A percentile compares a stretch with the other conserved stretches of the same genome.
These are phyloP conservation scores for Alternaria conjuncta DNA, from an alignment of 2,329 filamentous ascomycete genomes.

Conservation along the genomic window DNA sequence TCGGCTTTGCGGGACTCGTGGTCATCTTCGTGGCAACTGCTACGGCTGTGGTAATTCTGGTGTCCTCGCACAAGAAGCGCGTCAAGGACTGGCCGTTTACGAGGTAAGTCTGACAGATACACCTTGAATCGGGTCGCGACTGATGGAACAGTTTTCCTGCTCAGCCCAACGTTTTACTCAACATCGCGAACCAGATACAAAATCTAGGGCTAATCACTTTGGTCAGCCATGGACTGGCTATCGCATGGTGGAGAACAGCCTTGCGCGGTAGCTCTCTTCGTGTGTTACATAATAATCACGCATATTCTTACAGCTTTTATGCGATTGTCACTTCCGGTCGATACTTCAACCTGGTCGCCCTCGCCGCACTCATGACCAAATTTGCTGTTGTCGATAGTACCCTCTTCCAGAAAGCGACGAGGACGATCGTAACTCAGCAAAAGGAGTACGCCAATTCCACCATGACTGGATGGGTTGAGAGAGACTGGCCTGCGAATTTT, in stretches of 20 bases:
- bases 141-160: slow-evolving; percentile 10
- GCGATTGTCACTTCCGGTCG: slow-evolving; percentile 26
- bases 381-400: slow-evolving; percentile 35
- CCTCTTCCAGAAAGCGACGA: slow-evolving; percentile 29
- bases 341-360: slow-evolving; percentile 33
- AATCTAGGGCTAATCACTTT: slow-evolving; percentile 31
- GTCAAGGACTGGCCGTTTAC: background rate
- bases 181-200: slow-evolving; percentile 33
- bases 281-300: slow-evolving; percentile 28
- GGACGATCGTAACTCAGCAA: background rate
- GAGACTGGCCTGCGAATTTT: slow-evolving; percentile 17
- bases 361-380: slow-evolving; percentile 35
- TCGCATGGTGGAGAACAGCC: slow-evolving; percentile 36
- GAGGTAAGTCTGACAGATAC: background rate
- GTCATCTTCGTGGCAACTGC: slow-evolving; percentile 27
- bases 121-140: background rate
- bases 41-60: slow-evolving; percentile 23
- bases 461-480: slow-evolving; percentile 29
- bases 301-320: slow-evolving; percentile 34
- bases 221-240: slow-evolving; percentile 31
- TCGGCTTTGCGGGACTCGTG: slow-evolving; percentile 25
- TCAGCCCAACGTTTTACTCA: slow-evolving; percentile 35
- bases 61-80: background rate
- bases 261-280: slow-evolving; percentile 26
- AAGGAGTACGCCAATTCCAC: slow-evolving; percentile 25